A percentile compares a stretch with the other conserved stretches of the same genome.
phyloP scores from a whole-genome alignment of 1,139 yeast genomes.

The Maudiozyma humilis region DNA sequence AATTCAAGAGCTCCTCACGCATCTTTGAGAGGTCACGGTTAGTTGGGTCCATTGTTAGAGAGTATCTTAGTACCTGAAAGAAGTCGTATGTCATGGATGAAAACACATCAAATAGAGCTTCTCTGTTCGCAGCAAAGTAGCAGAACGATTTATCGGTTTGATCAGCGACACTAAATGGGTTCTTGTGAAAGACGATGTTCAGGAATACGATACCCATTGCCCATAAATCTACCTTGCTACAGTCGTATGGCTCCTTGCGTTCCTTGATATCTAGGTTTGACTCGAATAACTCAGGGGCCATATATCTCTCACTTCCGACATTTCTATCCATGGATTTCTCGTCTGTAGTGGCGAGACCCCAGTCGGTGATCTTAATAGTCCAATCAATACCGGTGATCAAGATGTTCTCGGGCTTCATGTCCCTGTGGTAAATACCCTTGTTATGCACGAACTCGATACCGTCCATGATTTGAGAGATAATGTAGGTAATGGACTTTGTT shows the following conservation, averaged over 20 bases:
- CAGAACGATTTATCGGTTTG: slow-evolving; percentile 77
- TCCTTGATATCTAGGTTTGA: slow-evolving; percentile 31
- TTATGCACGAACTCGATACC: slow-evolving; percentile 75
- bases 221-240: slow-evolving; percentile 89
- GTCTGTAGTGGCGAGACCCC: slow-evolving; percentile 81
- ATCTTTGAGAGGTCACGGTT: slow-evolving; percentile 63
- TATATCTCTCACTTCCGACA: slow-evolving; percentile 88
- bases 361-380: slow-evolving; percentile 78
- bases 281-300: slow-evolving; percentile 92
- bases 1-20: slow-evolving; percentile 49
- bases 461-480: slow-evolving; percentile 65
- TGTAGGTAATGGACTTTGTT: slow-evolving; percentile 64
- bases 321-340: slow-evolving; percentile 68
- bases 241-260: slow-evolving; percentile 59
- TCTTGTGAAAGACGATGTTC: slow-evolving; percentile 80
- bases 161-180: slow-evolving; percentile 81
- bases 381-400: slow-evolving; percentile 66
- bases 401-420: slow-evolving; percentile 84
- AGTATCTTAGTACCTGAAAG: slow-evolving; percentile 69
- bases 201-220: slow-evolving; percentile 80
- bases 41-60: slow-evolving; percentile 78
- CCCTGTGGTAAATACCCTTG: slow-evolving; percentile 71
- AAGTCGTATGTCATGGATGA: slow-evolving; percentile 83
- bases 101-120: slow-evolving; percentile 84
- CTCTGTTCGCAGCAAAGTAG: slow-evolving; percentile 82